phyloP scores from a whole-genome alignment of 83 land plant species.

The Picea mariana region DNA sequence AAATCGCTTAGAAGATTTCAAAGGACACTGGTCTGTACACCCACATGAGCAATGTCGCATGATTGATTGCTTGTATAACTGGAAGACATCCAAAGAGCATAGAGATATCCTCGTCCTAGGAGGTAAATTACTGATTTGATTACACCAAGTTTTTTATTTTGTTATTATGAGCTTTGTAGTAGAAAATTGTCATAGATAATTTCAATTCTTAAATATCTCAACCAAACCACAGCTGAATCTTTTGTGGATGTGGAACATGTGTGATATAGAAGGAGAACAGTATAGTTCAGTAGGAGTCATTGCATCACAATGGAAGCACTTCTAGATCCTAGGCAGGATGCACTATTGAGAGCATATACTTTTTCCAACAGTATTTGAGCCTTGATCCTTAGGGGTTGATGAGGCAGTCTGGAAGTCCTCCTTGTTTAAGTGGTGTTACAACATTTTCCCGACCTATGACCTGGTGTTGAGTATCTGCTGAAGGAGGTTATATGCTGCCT shows the following conservation, averaged over 20 bases:
- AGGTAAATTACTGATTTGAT: constrained; percentile 28
- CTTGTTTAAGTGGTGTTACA: no score
- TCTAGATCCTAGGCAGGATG: not conserved
- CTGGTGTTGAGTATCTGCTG: no score
- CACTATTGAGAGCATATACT: not conserved
- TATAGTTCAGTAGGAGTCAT: not conserved
- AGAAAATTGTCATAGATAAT: not conserved
- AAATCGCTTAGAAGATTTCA: constrained; percentile 43
- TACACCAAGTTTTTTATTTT: not conserved
- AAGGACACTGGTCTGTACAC: constrained; percentile 53
- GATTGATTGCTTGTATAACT: constrained; percentile 35
- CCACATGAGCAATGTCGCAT: constrained; percentile 35
- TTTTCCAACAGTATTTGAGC: not conserved
- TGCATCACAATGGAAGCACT: not conserved
- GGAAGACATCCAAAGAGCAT: constrained; percentile 28
- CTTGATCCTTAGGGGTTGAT: no score
- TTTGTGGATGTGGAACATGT: not conserved
- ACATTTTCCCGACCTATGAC: no score
- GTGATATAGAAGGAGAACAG: not conserved
- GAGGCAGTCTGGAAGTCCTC: no score
- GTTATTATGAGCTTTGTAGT: not conserved
- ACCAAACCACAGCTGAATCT: not conserved
- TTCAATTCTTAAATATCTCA: not conserved
- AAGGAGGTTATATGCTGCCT: no score
- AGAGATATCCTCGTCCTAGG: constrained; percentile 51